Percentiles rank a stretch among this genome's conserved stretches.
Evolutionary conservation across 192 early-diverging fungal species (phyloP).

Genomic region (Radiomyces spectabilis): DNA sequence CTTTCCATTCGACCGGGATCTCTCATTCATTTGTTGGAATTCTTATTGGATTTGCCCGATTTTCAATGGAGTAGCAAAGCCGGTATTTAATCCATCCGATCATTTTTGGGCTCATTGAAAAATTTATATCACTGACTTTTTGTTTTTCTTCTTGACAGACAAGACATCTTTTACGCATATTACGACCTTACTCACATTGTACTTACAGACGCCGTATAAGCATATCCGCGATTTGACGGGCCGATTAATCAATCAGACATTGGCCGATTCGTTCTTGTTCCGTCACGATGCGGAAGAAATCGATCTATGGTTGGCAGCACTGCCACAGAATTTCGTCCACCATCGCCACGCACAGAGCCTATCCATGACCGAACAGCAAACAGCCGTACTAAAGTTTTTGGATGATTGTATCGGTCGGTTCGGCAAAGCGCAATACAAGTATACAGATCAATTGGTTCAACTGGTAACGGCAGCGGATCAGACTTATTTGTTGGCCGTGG

Average conservation of each 20-base stretch:
- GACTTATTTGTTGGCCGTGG: background rate
- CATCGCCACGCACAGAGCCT: too few relatives aligned
- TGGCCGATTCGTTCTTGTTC: constrained; percentile 53
- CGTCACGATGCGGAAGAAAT: constrained; percentile 48
- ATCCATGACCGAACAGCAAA: constrained; percentile 22
- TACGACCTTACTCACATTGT: constrained; percentile 43
- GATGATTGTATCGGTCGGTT: constrained; percentile 57
- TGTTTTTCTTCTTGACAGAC: constrained; percentile 13
- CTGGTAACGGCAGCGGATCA: too few relatives aligned
- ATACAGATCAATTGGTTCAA: constrained; percentile 46
- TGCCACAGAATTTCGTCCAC: constrained; percentile 28
- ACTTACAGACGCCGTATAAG: constrained; percentile 35
- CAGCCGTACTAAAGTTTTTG: constrained; percentile 48
- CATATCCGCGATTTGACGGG: constrained; percentile 35
- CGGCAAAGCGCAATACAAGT: constrained; percentile 47
- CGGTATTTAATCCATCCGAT: too few relatives aligned
- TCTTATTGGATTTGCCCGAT: constrained; percentile 48
- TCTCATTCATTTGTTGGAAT: constrained; percentile 51
- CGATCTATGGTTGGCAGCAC: constrained; percentile 48
- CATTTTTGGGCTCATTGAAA: background rate
- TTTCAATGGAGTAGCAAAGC: constrained; percentile 68
- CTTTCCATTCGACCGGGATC: constrained; percentile 38
- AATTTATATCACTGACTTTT: background rate
- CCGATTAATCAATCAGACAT: constrained; percentile 34
- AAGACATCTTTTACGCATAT: constrained; percentile 44